Evolutionary conservation across 352 stramenopile genomes (phyloP).

Genomic region (Pythium chondricola): DNA sequence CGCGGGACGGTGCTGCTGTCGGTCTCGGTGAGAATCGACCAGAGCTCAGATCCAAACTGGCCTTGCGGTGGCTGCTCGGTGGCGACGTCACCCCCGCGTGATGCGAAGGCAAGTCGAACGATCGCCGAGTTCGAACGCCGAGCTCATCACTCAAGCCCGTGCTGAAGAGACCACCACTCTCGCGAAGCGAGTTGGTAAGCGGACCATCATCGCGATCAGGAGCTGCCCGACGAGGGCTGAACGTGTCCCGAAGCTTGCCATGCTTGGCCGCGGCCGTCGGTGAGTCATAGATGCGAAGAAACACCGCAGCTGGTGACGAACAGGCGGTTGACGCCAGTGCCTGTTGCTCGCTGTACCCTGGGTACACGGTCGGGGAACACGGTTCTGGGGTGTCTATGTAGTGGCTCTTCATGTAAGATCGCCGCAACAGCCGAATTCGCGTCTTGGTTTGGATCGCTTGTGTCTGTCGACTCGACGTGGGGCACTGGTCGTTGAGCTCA

Average conservation of each 20-base stretch:
- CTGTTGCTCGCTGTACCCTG: neutral
- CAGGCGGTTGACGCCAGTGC: neutral
- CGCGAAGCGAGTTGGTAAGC: neutral
- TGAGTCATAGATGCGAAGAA: slow-evolving; percentile 68
- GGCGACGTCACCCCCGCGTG: neutral
- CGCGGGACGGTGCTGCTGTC: neutral
- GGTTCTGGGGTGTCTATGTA: slow-evolving; percentile 35
- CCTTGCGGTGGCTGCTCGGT: slow-evolving; percentile 4
- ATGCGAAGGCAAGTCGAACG: slow-evolving; percentile 37
- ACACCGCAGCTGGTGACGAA: slow-evolving; percentile 42
- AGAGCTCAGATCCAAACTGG: slow-evolving; percentile 2
- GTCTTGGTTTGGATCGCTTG: slow-evolving; percentile 52
- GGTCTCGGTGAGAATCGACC: neutral
- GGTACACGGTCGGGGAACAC: neutral
- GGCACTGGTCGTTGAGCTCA: slow-evolving; percentile 48
- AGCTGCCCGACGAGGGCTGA: slow-evolving; percentile 1
- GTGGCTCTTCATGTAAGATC: slow-evolving; percentile 63
- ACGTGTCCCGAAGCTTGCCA: slow-evolving; percentile 14
- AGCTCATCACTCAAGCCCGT: neutral
- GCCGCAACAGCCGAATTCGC: slow-evolving; percentile 60
- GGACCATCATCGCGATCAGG: neutral
- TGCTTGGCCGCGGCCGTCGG: slow-evolving; percentile 33
- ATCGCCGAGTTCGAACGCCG: slow-evolving; percentile 7
- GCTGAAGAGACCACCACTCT: slow-evolving; percentile 1
- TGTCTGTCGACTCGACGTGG: slow-evolving; percentile 13